Evolutionary conservation across 2,329 filamentous ascomycete species (phyloP).

Genomic region (Phaeosphaeriaceae sp.): DNA sequence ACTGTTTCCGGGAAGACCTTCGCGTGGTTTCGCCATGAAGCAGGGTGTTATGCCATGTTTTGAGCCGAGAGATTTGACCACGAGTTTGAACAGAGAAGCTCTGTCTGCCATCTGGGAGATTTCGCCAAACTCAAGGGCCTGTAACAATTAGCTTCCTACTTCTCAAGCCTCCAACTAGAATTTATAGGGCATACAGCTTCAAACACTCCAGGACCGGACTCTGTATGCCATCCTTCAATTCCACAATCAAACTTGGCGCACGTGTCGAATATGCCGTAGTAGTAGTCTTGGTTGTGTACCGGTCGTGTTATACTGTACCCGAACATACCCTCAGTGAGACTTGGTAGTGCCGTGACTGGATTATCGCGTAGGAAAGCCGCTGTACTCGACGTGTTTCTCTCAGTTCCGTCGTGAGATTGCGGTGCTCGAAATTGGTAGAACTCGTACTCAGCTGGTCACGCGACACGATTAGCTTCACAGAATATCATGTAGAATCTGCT

Average conservation of each 20-base stretch:
- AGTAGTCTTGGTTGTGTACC: conserved; percentile 90
- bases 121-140: conserved; percentile 86
- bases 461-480: conserved; percentile 25
- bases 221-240: conserved; percentile 95
- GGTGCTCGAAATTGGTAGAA: conserved; percentile 90
- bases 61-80: conserved; percentile 85
- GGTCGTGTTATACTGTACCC: conserved; percentile 89
- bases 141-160: conserved; percentile 44
- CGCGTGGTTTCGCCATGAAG: conserved; percentile 97
- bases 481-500: conserved; percentile 18
- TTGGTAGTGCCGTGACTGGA: conserved; percentile 73
- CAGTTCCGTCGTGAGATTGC: conserved; percentile 52
- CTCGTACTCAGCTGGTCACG: conserved; percentile 79
- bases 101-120: conserved; percentile 90
- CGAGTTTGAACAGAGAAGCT: conserved; percentile 91
- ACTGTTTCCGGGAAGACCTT: conserved; percentile 90
- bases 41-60: conserved; percentile 92
- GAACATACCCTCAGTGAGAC: conserved; percentile 93
- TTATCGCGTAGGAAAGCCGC: conserved; percentile 77
- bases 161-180: neutral
- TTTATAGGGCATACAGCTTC: conserved; percentile 69
- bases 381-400: conserved; percentile 70
- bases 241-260: conserved; percentile 79
- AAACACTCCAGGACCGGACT: conserved; percentile 91
- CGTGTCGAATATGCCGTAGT: conserved; percentile 83